A percentile compares a stretch with the other conserved stretches of the same genome.
phyloP scores from a whole-genome alignment of 2,329 filamentous ascomycete genomes.

The Stagonosporopsis cucurbitacearum region DNA sequence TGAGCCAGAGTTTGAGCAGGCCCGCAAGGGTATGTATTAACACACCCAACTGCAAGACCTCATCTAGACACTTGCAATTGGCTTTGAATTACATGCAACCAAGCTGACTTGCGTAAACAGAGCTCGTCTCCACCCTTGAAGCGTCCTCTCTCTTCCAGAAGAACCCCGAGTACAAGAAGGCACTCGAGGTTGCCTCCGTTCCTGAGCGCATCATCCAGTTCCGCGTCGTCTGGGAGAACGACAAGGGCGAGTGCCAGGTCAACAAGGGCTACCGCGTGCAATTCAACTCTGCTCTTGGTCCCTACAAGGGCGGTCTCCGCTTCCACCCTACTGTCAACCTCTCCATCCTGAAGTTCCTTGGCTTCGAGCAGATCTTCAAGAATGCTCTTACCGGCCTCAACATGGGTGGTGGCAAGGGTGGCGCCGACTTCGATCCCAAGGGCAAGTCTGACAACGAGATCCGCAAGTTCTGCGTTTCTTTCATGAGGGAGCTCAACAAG shows the following conservation, averaged over 20 bases:
- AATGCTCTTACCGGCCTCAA: conserved; percentile 94
- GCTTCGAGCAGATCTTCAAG: conserved; percentile 99
- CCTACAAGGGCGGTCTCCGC: conserved; percentile 96
- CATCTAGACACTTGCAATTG: neutral
- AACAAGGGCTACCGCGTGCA: conserved; percentile 97
- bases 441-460: conserved; percentile 98
- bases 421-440: conserved; percentile 98
- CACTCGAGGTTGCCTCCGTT: conserved; percentile 84
- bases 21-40: conserved; percentile 80
- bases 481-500: conserved; percentile 94
- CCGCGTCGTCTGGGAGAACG: conserved; percentile 95
- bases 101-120: conserved; percentile 54
- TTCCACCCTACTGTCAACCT: conserved; percentile 90
- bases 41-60: neutral
- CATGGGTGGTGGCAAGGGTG: conserved; percentile 98
- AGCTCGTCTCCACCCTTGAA: conserved; percentile 94
- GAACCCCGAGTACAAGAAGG: conserved; percentile 92
- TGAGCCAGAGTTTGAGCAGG: conserved; percentile 99
- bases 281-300: conserved; percentile 96
- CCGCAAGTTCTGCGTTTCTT: conserved; percentile 92
- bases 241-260: conserved; percentile 85
- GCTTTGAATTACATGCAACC: neutral
- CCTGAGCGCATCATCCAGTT: conserved; percentile 98
- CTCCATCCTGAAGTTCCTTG: conserved; percentile 88
- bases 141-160: conserved; percentile 91